Conservation (phyloP, 106 monocot species). For the Hemerocallis citrina region DNA sequence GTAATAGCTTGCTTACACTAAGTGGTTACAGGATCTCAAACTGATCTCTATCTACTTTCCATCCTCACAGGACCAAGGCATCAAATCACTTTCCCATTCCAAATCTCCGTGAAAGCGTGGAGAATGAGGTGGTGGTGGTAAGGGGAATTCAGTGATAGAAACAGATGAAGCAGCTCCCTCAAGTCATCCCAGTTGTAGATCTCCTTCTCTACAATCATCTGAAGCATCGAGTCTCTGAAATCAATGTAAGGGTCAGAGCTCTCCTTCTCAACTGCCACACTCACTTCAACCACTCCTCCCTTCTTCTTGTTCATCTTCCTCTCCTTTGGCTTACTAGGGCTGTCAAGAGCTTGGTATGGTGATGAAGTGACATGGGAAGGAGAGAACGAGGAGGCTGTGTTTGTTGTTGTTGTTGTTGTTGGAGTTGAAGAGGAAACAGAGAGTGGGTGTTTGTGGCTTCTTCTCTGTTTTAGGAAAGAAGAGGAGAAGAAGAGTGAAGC, state of each 20-base stretch:
- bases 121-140: slow-evolving; percentile 64
- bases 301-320: slow-evolving; percentile 3
- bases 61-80: no score
- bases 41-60: not conserved
- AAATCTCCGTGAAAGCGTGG: slow-evolving; percentile 71
- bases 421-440: slow-evolving; percentile 16
- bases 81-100: slow-evolving; percentile 29
- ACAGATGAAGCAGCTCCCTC: slow-evolving; percentile 38
- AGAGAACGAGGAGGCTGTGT: slow-evolving; percentile 2
- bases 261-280: slow-evolving; percentile 62
- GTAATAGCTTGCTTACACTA: not conserved
- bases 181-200: slow-evolving; percentile 56
- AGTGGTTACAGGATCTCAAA: slow-evolving; percentile 1
- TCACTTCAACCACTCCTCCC: slow-evolving; percentile 2
- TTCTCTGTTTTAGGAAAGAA: slow-evolving; percentile 6
- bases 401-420: slow-evolving; percentile 1
- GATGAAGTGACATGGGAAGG: not conserved
- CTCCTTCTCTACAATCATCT: slow-evolving; percentile 70
- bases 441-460: not conserved
- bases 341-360: not conserved
- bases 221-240: slow-evolving; percentile 52
- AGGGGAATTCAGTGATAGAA: slow-evolving; percentile 58
- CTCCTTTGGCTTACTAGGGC: not conserved
- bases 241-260: slow-evolving; percentile 48
- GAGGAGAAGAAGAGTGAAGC: slow-evolving; percentile 30